A percentile compares a stretch with the other conserved stretches of the same genome.
These are phyloP conservation scores for Luffa acutangula DNA, from an alignment of 306 rosid genomes.

Conservation along the genomic window DNA sequence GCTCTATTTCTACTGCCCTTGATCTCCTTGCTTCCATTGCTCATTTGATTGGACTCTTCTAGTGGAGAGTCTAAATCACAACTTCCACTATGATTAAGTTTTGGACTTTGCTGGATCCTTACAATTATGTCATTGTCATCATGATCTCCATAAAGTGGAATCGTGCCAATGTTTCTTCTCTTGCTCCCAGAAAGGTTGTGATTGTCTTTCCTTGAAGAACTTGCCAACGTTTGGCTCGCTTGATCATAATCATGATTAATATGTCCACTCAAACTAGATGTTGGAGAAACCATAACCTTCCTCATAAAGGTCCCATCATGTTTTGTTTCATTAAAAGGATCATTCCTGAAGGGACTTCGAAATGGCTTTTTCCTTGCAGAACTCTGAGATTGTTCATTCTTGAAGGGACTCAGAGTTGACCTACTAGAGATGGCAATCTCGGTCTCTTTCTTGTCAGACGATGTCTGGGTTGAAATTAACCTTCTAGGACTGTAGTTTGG, in stretches of 20 bases:
- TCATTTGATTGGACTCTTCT: slow-evolving; percentile 17
- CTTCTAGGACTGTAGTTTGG: slow-evolving; percentile 22
- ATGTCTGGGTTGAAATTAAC: slow-evolving; percentile 17
- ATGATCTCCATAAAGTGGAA: slow-evolving; percentile 23
- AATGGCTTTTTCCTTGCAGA: slow-evolving; percentile 25
- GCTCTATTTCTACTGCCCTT: slow-evolving; percentile 24
- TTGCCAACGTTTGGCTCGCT: slow-evolving; percentile 19
- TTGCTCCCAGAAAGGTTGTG: slow-evolving; percentile 43
- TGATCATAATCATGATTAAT: slow-evolving; percentile 17
- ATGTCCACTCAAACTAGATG: slow-evolving; percentile 19
- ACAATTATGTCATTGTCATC: slow-evolving; percentile 18
- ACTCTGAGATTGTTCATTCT: slow-evolving; percentile 16
- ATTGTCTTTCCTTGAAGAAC: slow-evolving; percentile 22
- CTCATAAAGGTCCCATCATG: not conserved
- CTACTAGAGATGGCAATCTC: slow-evolving; percentile 11
- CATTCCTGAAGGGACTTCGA: slow-evolving; percentile 22
- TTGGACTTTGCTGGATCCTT: slow-evolving; percentile 25
- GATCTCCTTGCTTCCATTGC: slow-evolving; percentile 26
- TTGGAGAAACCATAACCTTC: slow-evolving; percentile 11
- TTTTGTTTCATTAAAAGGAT: slow-evolving; percentile 18
- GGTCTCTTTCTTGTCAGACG: slow-evolving; percentile 4
- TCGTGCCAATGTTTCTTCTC: slow-evolving; percentile 31
- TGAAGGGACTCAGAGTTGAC: slow-evolving; percentile 16
- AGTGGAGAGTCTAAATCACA: slow-evolving; percentile 16
- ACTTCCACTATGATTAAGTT: slow-evolving; percentile 26